Evolutionary conservation across 495 filamentous ascomycete genomes (phyloP).

Genomic region (Neurospora hispaniola): DNA sequence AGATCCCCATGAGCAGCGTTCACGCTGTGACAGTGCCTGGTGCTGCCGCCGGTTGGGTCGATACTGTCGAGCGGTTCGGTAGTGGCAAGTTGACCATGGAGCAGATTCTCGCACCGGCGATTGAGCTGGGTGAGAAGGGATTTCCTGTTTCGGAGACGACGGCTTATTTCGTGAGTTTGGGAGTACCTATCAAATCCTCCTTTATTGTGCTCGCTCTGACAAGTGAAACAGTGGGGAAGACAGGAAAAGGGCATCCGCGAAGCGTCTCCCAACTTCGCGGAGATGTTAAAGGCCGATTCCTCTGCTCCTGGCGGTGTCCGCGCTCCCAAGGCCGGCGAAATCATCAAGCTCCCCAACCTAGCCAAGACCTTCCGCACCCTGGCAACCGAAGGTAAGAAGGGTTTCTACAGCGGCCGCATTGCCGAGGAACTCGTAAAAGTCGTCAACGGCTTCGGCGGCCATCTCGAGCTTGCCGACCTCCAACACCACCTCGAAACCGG

Average conservation of each 20-base stretch:
- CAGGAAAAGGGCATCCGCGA: slow-evolving; percentile 48
- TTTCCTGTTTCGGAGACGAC: slow-evolving; percentile 80
- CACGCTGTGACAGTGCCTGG: slow-evolving; percentile 82
- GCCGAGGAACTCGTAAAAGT: slow-evolving; percentile 73
- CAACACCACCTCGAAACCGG: slow-evolving; percentile 61
- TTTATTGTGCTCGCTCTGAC: background rate
- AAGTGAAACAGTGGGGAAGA: slow-evolving; percentile 50
- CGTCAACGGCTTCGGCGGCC: slow-evolving; percentile 63
- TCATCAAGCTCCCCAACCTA: slow-evolving; percentile 75
- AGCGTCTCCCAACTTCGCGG: slow-evolving; percentile 72
- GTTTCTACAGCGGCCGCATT: slow-evolving; percentile 81
- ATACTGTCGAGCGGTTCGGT: slow-evolving; percentile 83
- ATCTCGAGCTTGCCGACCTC: slow-evolving; percentile 71
- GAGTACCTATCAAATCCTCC: background rate
- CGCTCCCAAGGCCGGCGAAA: slow-evolving; percentile 71
- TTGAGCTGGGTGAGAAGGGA: slow-evolving; percentile 78
- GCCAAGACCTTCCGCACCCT: slow-evolving; percentile 74
- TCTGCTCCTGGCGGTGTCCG: slow-evolving; percentile 51
- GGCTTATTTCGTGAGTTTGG: slow-evolving; percentile 52
- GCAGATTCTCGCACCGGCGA: slow-evolving; percentile 73
- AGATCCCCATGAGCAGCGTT: slow-evolving; percentile 66
- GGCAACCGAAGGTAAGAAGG: slow-evolving; percentile 70
- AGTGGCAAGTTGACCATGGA: slow-evolving; percentile 71
- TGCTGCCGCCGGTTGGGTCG: slow-evolving; percentile 88
- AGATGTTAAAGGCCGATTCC: slow-evolving; percentile 71